Evolutionary conservation across 2,329 filamentous ascomycete species (phyloP), one percentile per base, ranked within the genome.

Genomic region (Penicillium sp.): DNA sequence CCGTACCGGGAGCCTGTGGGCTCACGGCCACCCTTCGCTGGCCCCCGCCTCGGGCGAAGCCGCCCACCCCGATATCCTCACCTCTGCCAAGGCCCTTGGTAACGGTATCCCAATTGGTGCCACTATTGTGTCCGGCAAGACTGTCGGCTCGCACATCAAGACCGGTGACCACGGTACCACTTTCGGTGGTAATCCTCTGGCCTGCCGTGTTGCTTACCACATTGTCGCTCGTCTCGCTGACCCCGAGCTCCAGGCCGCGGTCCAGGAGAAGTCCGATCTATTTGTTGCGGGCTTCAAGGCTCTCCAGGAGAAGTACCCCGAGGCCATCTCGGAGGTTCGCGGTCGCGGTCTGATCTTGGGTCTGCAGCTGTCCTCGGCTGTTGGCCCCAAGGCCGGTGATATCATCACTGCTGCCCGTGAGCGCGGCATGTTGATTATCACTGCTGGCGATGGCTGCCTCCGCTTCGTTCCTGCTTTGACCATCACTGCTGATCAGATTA

Each of bases 61-160:
- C 63, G 91, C 92, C 1, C 95, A 99, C 72, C 95, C 95, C 7
- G 95, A 99, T 69, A 88, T 99, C 63, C 78, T 99, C 62, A 97
- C 93, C 14, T 93, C 90, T 0, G 95, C 95, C 56, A 99, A 99
- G 80, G 95, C 95, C 1, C 86, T 99, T 2, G 95, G 95, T 16
- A 99, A 99, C 70, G 95, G 95, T 5, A 93, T 97, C 75, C 95
- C 95, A 48, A 93, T 99, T 64, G 95, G 91, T 50, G 95, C 95
- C 7, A 90, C 89, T 4, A 84, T 88, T 51, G 81, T 88, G 27
- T 86, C 84, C 14, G 83, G 84, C 54, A 79, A 82, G 63, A 71
- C 71, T 24, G 90, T 96, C 1, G 87, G 86, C 27, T 83, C 87
- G 52, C 87, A 87, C 71, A 87, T 88, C 67, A 82, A 87, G 64